Evolutionary conservation across 2,329 filamentous ascomycete species (phyloP).

Genomic region (Fusarium neocosmosporiellum): DNA sequence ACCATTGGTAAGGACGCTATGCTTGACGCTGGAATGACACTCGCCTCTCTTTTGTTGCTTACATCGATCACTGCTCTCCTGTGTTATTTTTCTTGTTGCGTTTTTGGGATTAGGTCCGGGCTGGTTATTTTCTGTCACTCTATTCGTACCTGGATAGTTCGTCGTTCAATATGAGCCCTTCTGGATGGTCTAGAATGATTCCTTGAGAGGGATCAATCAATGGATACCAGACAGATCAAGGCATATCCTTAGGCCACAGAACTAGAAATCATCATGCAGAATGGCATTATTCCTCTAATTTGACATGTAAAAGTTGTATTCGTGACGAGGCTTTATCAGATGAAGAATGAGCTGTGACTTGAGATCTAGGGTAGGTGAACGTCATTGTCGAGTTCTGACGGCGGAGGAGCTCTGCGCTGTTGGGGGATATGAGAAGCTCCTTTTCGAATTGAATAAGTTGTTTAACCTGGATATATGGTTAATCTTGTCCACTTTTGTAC

Average conservation of each 20-base stretch:
- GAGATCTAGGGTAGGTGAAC: background rate
- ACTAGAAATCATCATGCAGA: no score
- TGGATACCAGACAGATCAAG: background rate
- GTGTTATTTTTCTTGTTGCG: background rate
- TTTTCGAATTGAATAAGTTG: background rate
- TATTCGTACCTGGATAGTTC: background rate
- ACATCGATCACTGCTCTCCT: background rate
- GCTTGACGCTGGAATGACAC: background rate
- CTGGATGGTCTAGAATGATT: background rate
- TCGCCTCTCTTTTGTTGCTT: background rate
- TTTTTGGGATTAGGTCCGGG: background rate
- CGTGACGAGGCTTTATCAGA: background rate
- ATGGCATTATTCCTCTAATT: background rate
- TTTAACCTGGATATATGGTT: background rate
- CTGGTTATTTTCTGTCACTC: background rate
- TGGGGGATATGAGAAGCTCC: background rate
- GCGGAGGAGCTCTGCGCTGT: background rate
- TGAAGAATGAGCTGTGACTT: background rate
- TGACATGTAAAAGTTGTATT: background rate
- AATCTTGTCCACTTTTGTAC: background rate
- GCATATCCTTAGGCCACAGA: background rate
- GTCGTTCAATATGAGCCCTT: background rate
- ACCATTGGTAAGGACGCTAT: background rate
- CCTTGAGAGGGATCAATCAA: background rate
- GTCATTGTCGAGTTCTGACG: background rate